Conservation (phyloP, 768 basidiomycete genomes). For the Phanerochaete sordida region DNA sequence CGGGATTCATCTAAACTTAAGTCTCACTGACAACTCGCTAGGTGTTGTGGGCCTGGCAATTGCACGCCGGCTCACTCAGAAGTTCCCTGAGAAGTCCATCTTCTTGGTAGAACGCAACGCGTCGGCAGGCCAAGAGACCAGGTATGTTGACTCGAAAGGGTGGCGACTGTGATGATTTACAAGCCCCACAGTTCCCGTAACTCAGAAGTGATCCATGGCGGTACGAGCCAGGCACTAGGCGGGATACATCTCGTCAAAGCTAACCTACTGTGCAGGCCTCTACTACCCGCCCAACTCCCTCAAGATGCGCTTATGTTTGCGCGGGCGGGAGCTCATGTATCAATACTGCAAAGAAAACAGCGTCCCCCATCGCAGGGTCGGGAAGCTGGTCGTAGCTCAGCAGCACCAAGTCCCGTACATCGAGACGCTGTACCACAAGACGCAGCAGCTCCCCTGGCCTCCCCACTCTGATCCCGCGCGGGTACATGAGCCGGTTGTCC, state of each 20-base stretch:
- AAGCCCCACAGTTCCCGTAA: conserved; percentile 68
- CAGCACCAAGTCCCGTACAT: conserved; percentile 68
- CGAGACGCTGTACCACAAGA: conserved; percentile 61
- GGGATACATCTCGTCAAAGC: not conserved
- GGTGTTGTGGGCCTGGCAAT: conserved; percentile 86
- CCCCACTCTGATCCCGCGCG: conserved; percentile 30
- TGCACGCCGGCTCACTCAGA: conserved; percentile 65
- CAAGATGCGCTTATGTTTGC: conserved; percentile 83
- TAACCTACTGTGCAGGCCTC: conserved; percentile 45
- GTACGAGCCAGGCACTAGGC: conserved; percentile 29
- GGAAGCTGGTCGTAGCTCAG: conserved; percentile 88
- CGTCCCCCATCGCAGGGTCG: conserved; percentile 69
- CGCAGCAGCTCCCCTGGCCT: conserved; percentile 50
- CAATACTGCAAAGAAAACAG: conserved; percentile 58
- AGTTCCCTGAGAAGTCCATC: conserved; percentile 66
- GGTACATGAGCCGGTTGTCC: conserved; percentile 39
- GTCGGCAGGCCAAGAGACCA: conserved; percentile 81
- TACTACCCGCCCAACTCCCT: conserved; percentile 83
- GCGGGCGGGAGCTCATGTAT: conserved; percentile 84
- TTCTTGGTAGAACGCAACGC: conserved; percentile 78
- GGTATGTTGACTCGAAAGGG: conserved; percentile 37
- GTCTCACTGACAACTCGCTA: conserved; percentile 21
- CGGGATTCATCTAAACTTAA: not conserved
- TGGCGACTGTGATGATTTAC: not conserved
- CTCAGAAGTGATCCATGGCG: conserved; percentile 93